Evolutionary conservation across 2,329 filamentous ascomycete species (phyloP).

Genomic region (Colletotrichum liaoningense): DNA sequence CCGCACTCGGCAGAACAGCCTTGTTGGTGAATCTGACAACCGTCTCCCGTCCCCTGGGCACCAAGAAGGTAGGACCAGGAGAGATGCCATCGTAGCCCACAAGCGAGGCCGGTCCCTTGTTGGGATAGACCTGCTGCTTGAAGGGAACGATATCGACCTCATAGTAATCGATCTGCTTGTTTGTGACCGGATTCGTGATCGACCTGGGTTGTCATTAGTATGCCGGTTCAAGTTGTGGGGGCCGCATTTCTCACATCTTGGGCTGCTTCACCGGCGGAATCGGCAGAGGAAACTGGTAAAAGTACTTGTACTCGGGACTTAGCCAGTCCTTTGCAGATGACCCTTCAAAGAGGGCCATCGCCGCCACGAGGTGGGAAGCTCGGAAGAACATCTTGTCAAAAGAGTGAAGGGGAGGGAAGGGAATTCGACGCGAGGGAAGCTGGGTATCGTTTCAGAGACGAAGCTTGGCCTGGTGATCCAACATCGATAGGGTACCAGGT

Average conservation of each 20-base stretch:
- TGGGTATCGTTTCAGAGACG: not conserved
- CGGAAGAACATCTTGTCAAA: slow-evolving; percentile 10
- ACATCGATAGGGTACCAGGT: not conserved
- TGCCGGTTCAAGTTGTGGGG: not conserved
- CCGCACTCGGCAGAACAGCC: slow-evolving; percentile 53
- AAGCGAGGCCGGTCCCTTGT: slow-evolving; percentile 44
- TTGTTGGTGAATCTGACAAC: slow-evolving; percentile 67
- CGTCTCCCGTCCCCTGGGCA: slow-evolving; percentile 60
- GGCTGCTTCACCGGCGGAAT: slow-evolving; percentile 56
- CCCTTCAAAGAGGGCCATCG: slow-evolving; percentile 20
- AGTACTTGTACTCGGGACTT: slow-evolving; percentile 49
- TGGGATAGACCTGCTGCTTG: slow-evolving; percentile 49
- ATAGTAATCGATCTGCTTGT: slow-evolving; percentile 45
- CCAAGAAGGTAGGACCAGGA: slow-evolving; percentile 64
- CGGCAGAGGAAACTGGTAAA: slow-evolving; percentile 55
- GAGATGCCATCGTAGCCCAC: slow-evolving; percentile 65
- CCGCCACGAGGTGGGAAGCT: slow-evolving; percentile 6
- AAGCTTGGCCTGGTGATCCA: not conserved
- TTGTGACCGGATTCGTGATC: slow-evolving; percentile 42
- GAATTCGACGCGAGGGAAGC: not conserved
- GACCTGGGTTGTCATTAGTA: not conserved
- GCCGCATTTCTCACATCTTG: slow-evolving; percentile 46
- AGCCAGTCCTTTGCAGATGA: slow-evolving; percentile 37
- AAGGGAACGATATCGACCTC: slow-evolving; percentile 48
- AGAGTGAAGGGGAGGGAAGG: not conserved